Evolutionary conservation across 768 basidiomycete species (phyloP), one percentile per base, ranked within the genome.

Genomic region (Crepidotus variabilis): DNA sequence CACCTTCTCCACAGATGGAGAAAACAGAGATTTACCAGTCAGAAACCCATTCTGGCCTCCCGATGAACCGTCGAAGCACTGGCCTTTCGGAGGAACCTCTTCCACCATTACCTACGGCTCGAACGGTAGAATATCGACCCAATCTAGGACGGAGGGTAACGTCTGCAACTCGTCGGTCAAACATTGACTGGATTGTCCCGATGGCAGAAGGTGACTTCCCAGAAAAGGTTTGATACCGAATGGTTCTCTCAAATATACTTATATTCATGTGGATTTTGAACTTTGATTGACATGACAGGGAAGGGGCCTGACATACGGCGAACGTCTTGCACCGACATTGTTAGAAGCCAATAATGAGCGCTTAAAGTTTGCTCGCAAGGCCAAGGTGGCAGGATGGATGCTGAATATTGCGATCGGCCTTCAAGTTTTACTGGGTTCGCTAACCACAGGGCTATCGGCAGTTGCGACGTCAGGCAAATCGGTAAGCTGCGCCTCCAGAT

Each of bases 361-460:
- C 50, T 62, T 66, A 23, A 83, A 78, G 56, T 82, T 74, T 57
- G 72, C 71, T 1, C 47, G 57, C n/a, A 80, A 78, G 68, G 84
- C 82, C 61, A 66, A 62, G 60, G 57, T 69, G 51, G 75, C 72
- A n/a, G 72, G 71, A 14, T 74, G 58, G 32, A 55, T 67, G 3
- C 62, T 74, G 14, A 77, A 80, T 60, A 51, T 73, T 21, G 85
- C 86, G 0, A 88, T 87, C 36, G 78, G 75, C 13, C 55, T 85
- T 28, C 87, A 88, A 64, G 83, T 88, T 6, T 50, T 85, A 0
- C 71, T 88, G n/a, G 86, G 86, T 5, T 81, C 87, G 2, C 68
- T 89, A 46, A 88, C 84, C 6, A 88, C 87, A 0, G 87, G 82
- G 0, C 56, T 88, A 9, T 77, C 86, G 2, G 83, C 84, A n/a